Base-by-base conservation (phyloP, 495 filamentous ascomycete genomes). In the Penicillium maclennaniae region DNA sequence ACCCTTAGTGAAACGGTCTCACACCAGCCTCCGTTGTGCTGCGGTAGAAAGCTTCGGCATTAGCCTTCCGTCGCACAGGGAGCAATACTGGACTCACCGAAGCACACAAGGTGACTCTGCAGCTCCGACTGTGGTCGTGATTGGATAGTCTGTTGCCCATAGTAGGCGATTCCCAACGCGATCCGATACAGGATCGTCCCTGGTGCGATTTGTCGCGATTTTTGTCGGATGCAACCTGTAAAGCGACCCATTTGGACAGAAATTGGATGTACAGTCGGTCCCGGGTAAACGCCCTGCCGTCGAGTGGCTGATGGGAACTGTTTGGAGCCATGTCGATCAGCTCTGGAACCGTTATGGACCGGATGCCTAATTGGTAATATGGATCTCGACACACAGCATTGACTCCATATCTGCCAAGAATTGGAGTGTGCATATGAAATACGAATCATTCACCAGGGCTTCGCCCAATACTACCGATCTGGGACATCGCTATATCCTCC, bases 11-110 rank as follows among this genome's bases (percentile, higher is more conserved):
- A 49, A 43, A 49, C 12, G 45, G 63, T 66, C 53, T 57, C 55
- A 66, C 63, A 50, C 41, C 60, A 61, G 58, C 10, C 44, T 46
- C 42, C 59, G 52, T 47, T 52, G 50, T 47, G 39, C 47, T 61
- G 49, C 58, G 57, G 45, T 55, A n/a, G 63, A 48, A 47, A 52
- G 52, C 44, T 55, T 53, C 55, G 60, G 47, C 56, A 50, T 39
- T 51, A 41, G 26, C 36, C 19, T 25, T 43, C 37, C 15, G 47
- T 58, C 23, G 28, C 57, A 58, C 56, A 43, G 45, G 50, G 47
- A 23, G 54, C 49, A 54, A 49, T 41, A 36, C 20, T 49, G 49
- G n/a, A 40, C 25, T 17, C 31, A 9, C 6, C 48, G 12, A 49
- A 45, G 25, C 15, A 38, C 36, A 47, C 37, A 56, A 53, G 47